Evolutionary conservation across 1,284 basidiomycete species (phyloP).

Genomic region (Tranzscheliella williamsii): DNA sequence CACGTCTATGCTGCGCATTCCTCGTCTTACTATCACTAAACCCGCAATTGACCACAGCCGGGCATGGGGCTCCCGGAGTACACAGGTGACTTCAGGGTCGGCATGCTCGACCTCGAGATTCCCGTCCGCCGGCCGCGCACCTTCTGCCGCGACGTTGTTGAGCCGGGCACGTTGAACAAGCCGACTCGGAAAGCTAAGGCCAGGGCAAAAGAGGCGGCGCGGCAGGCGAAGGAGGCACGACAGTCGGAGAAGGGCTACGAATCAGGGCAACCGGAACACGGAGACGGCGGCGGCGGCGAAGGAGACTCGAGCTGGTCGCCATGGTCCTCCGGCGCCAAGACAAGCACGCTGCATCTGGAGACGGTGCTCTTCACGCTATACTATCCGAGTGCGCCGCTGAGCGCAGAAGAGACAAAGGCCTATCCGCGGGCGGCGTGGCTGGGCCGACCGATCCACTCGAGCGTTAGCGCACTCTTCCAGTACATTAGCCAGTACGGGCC

Average conservation of each 20-base stretch:
- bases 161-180: slow-evolving; percentile 20
- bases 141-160: slow-evolving; percentile 35
- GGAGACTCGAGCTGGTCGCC: slow-evolving; percentile 16
- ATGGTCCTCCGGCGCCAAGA: slow-evolving; percentile 20
- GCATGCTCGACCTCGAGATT: slow-evolving; percentile 51
- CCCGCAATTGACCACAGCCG: too few relatives aligned
- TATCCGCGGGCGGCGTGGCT: slow-evolving; percentile 42
- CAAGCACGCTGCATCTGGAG: slow-evolving; percentile 42
- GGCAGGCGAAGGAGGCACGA: slow-evolving; percentile 8
- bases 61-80: slow-evolving; percentile 39
- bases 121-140: slow-evolving; percentile 42
- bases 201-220: slow-evolving; percentile 9
- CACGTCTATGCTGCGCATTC: neutral
- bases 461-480: slow-evolving; percentile 19
- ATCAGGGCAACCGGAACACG: neutral
- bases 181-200: slow-evolving; percentile 4
- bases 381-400: slow-evolving; percentile 29
- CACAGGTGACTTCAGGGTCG: slow-evolving; percentile 43
- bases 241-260: slow-evolving; percentile 4
- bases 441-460: slow-evolving; percentile 40
- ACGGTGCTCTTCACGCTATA: slow-evolving; percentile 54
- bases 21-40: neutral
- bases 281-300: slow-evolving; percentile 2
- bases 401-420: slow-evolving; percentile 8
- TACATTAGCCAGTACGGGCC: slow-evolving; percentile 53